Conservation (phyloP, 345 rosid genomes). For the Salix viminalis region DNA sequence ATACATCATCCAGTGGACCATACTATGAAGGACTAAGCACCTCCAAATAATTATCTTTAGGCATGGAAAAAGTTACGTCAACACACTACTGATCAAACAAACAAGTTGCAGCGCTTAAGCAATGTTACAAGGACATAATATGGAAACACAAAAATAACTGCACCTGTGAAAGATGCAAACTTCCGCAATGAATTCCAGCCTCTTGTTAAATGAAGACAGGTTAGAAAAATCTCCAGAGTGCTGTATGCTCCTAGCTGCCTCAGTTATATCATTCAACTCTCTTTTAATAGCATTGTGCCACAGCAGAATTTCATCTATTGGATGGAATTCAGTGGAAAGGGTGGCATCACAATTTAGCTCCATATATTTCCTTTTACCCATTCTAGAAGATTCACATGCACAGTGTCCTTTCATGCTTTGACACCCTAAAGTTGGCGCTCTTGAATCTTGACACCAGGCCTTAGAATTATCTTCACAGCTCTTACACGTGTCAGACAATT, state of each 20-base stretch:
- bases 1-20: not conserved
- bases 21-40: not conserved
- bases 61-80: not conserved
- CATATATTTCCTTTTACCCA: constrained; percentile 45
- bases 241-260: constrained; percentile 48
- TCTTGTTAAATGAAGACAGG: constrained; percentile 45
- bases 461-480: constrained; percentile 25
- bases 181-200: constrained; percentile 61
- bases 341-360: constrained; percentile 28
- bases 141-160: constrained; percentile 8
- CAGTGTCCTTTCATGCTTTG: constrained; percentile 25
- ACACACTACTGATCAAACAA: not conserved
- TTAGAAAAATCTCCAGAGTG: constrained; percentile 47
- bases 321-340: constrained; percentile 31
- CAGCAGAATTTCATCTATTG: constrained; percentile 53
- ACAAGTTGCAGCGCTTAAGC: not conserved
- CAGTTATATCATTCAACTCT: constrained; percentile 48
- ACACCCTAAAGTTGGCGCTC: constrained; percentile 4
- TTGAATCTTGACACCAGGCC: constrained; percentile 16
- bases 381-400: constrained; percentile 39
- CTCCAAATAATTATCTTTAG: not conserved
- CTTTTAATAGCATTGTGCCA: constrained; percentile 59
- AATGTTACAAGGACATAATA: not conserved
- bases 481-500: constrained; percentile 21
- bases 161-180: constrained; percentile 63